These are phyloP conservation scores for Solanum chiquidenum DNA, from an alignment of 257 asterid genomes.

Conservation along the genomic window DNA sequence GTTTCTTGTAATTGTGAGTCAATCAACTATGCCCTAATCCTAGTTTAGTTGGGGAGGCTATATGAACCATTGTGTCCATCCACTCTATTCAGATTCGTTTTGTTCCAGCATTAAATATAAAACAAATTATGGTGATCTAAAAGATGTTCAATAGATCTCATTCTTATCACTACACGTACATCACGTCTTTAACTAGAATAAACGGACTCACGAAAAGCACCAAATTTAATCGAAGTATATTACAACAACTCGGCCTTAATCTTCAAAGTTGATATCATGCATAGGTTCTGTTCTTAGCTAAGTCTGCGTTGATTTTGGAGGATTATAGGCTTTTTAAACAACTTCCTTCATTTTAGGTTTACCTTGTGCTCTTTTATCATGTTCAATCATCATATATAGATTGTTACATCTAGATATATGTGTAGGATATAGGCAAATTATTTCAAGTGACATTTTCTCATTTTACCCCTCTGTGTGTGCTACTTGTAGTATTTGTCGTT, in stretches of 20 bases:
- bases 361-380: neutral
- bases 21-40: neutral
- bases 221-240: neutral
- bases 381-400: neutral
- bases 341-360: neutral
- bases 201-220: neutral
- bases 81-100: neutral
- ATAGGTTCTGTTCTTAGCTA: neutral
- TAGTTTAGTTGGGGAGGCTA: neutral
- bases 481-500: neutral
- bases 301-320: neutral
- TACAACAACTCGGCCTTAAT: neutral
- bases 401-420: neutral
- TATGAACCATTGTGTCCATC: neutral
- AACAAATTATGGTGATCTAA: neutral
- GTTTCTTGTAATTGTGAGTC: neutral
- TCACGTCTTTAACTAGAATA: neutral
- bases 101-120: neutral
- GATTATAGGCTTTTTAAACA: neutral
- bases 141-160: neutral
- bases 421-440: neutral
- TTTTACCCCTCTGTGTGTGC: neutral
- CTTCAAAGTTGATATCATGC: neutral
- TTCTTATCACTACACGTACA: neutral
- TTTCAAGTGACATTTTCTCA: neutral